Percentiles rank a stretch among this genome's conserved stretches.
These are phyloP conservation scores for Debaryomyces singareniensis DNA, from an alignment of 1,139 yeast genomes.

Conservation along the genomic window DNA sequence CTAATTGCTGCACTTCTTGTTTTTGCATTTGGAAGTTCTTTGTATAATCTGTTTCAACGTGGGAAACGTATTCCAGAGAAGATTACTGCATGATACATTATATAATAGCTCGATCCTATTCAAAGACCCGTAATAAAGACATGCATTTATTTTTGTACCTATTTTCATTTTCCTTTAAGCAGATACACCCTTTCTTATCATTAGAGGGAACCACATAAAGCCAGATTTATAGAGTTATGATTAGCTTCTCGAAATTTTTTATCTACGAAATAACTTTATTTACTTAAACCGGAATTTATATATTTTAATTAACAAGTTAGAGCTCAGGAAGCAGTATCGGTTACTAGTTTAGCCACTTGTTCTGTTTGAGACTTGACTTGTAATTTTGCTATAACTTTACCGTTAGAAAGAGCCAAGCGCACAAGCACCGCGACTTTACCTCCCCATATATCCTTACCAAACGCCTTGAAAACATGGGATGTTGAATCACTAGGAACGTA, in stretches of 20 bases:
- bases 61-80: no score
- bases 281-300: no score
- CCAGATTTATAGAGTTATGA: no score
- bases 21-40: slow-evolving; percentile 48
- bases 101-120: no score
- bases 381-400: slow-evolving; percentile 71
- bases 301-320: no score
- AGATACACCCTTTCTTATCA: no score
- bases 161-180: no score
- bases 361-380: slow-evolving; percentile 62
- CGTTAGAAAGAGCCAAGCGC: slow-evolving; percentile 67
- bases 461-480: slow-evolving; percentile 70
- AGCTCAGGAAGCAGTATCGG: slow-evolving; percentile 27
- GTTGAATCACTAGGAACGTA: slow-evolving; percentile 55
- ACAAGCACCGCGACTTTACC: slow-evolving; percentile 63
- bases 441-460: slow-evolving; percentile 76
- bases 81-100: no score
- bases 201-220: no score
- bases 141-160: no score
- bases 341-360: slow-evolving; percentile 38
- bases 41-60: slow-evolving; percentile 39
- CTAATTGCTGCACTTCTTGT: slow-evolving; percentile 49
- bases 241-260: no score
- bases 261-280: no score
- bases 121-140: slow-evolving; percentile 3